Evolutionary conservation across 1,139 yeast genomes (phyloP).

Genomic region (Debaryomyces sp.): DNA sequence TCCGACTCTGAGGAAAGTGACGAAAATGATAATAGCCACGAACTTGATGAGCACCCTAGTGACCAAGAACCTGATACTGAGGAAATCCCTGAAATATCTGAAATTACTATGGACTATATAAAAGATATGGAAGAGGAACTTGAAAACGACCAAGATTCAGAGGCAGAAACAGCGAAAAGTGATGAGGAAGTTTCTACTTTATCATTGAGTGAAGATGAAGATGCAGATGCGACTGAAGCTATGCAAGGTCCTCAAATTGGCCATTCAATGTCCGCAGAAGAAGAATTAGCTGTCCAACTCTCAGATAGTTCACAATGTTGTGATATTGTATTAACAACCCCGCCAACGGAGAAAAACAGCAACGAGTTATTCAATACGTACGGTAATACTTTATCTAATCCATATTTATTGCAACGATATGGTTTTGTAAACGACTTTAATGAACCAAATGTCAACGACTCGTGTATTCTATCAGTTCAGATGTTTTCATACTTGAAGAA

Average conservation of each 20-base stretch:
- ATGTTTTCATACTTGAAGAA: slow-evolving; percentile 44
- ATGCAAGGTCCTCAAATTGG: background rate
- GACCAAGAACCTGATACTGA: slow-evolving; percentile 14
- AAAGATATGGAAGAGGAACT: slow-evolving; percentile 33
- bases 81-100: slow-evolving; percentile 17
- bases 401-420: slow-evolving; percentile 68
- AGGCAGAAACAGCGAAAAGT: slow-evolving; percentile 33
- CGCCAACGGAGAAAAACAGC: slow-evolving; percentile 41
- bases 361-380: slow-evolving; percentile 75
- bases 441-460: slow-evolving; percentile 56
- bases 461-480: slow-evolving; percentile 59
- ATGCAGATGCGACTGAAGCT: slow-evolving; percentile 10
- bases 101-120: slow-evolving; percentile 43
- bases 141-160: slow-evolving; percentile 24
- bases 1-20: slow-evolving; percentile 20
- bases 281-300: slow-evolving; percentile 34
- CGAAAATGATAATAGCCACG: slow-evolving; percentile 13
- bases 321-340: slow-evolving; percentile 51
- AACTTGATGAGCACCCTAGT: slow-evolving; percentile 12
- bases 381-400: slow-evolving; percentile 67
- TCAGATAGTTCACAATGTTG: slow-evolving; percentile 50
- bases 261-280: slow-evolving; percentile 11
- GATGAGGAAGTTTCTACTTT: slow-evolving; percentile 31
- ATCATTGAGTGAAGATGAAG: slow-evolving; percentile 24
- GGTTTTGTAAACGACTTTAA: slow-evolving; percentile 59